Base-by-base conservation (phyloP, 2,329 filamentous ascomycete species). In the Arthroderma sp. region DNA sequence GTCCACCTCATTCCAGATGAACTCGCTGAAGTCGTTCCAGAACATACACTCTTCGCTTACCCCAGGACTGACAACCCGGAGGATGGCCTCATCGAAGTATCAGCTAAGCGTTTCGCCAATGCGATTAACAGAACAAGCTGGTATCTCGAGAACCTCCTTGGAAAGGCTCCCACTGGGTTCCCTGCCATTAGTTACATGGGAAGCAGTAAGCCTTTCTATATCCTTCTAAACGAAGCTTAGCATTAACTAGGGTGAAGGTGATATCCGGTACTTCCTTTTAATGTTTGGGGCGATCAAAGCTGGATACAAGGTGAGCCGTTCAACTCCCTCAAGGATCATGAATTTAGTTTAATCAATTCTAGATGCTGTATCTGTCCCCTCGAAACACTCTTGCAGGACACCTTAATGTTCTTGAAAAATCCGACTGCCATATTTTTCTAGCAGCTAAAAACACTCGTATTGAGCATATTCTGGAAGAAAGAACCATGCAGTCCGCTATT, bases 371-470 rank as follows among this genome's bases (percentile, higher is more conserved):
- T 9, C 42, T 38, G n/a, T 43, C 42, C 5, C 42, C 42, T 3
- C 33, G 36, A 43, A 43, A 43, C 27, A 43, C 22, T 29, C 31
- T 36, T 7, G 3, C 22, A 11, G 42, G 33, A 15, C 29, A 32
- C 6, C 10, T 43, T 10, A 31, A 32, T 3, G 42, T 43, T 11
- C 36, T 43, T 10, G 36, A 43, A 15, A 43, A 29, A 15, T 36
- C 42, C 11, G 29, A 43, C 29, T 43, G 42, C 42, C 31, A 43
- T 28, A 43, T 43, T 29, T 43, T 32, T 32, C 33, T 43, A 4
- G 11, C 34, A 11, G n/a, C 34, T 5, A 37, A 37, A 9, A 22
- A 37, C n/a, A n/a, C 34, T 6, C 27, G 11, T 37, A 22, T 11
- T 11, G 27, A 11, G 34, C 29, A 42, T 2, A 34, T 42, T 7